phyloP scores from a whole-genome alignment of 2,329 filamentous ascomycete species.

The Sarocladium kiliense region DNA sequence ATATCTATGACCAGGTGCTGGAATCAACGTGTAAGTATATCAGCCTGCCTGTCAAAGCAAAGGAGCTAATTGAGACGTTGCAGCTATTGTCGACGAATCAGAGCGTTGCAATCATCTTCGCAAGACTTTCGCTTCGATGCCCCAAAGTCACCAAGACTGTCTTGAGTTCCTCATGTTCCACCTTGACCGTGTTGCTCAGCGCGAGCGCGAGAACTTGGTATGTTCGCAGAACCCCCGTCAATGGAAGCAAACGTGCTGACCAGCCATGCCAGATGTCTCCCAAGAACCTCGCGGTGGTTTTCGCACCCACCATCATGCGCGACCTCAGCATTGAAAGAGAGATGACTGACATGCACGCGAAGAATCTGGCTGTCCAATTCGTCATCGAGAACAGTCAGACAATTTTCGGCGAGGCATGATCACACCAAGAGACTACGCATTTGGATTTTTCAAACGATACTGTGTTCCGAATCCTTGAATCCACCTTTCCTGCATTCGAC shows the following conservation, averaged over 20 bases:
- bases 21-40: constrained; percentile 65
- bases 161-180: constrained; percentile 94
- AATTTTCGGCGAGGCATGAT: constrained; percentile 59
- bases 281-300: constrained; percentile 93
- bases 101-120: constrained; percentile 69
- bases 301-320: constrained; percentile 95
- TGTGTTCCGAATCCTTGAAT: no score
- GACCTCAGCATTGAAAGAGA: constrained; percentile 85
- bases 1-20: constrained; percentile 84
- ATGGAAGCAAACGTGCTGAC: no score
- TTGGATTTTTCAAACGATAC: no score
- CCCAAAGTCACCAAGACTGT: constrained; percentile 78
- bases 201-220: constrained; percentile 80
- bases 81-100: constrained; percentile 59
- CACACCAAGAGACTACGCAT: no score
- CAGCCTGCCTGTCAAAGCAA: neutral
- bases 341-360: constrained; percentile 92
- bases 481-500: neutral
- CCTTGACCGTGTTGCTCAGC: constrained; percentile 76
- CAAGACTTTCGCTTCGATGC: constrained; percentile 71
- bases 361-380: constrained; percentile 89
- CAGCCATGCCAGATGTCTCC: constrained; percentile 98
- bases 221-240: no score
- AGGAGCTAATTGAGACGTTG: constrained; percentile 16
- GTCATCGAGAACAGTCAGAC: constrained; percentile 83